Evolutionary conservation across 805 yeast genomes (phyloP).

Genomic region (Candida jianshihensis): DNA sequence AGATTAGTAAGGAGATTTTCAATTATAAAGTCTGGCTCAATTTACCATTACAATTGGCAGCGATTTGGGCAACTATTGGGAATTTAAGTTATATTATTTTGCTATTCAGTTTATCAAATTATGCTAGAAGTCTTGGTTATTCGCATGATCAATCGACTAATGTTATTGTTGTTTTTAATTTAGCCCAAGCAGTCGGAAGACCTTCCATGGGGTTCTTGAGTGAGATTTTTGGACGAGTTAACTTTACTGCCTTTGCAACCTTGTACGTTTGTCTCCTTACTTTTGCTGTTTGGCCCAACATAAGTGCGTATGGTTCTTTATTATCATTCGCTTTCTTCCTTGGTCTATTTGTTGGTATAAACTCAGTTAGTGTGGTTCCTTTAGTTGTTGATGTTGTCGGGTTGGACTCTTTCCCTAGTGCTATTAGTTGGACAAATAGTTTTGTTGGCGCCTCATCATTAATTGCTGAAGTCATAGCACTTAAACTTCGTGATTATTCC

Average conservation of each 20-base stretch:
- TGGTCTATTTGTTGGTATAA: conserved; percentile 41
- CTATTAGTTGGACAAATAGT: conserved; percentile 30
- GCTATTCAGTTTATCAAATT: conserved; percentile 41
- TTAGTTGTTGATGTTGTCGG: conserved; percentile 35
- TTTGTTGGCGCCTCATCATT: conserved; percentile 29
- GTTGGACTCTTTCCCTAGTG: conserved; percentile 30
- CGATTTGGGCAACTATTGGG: conserved; percentile 30
- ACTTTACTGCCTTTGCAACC: conserved; percentile 33
- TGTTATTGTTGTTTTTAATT: conserved; percentile 38
- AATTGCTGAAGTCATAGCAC: conserved; percentile 48
- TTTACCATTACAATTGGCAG: conserved; percentile 27
- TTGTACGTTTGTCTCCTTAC: conserved; percentile 29
- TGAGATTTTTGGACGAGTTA: conserved; percentile 40
- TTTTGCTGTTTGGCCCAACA: conserved; percentile 44
- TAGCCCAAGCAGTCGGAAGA: conserved; percentile 42
- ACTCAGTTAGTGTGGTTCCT: conserved; percentile 33
- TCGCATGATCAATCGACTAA: conserved; percentile 35
- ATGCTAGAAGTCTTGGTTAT: conserved; percentile 41
- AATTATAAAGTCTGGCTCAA: conserved; percentile 23
- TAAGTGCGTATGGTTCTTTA: conserved; percentile 33
- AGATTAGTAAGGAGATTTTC: conserved; percentile 29
- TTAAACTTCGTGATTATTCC: conserved; percentile 34
- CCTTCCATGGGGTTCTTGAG: conserved; percentile 39
- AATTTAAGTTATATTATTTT: conserved; percentile 36
- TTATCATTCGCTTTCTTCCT: conserved; percentile 34